phyloP scores from a whole-genome alignment of 1,284 basidiomycete species.

The Pisolithus thermaeus region DNA sequence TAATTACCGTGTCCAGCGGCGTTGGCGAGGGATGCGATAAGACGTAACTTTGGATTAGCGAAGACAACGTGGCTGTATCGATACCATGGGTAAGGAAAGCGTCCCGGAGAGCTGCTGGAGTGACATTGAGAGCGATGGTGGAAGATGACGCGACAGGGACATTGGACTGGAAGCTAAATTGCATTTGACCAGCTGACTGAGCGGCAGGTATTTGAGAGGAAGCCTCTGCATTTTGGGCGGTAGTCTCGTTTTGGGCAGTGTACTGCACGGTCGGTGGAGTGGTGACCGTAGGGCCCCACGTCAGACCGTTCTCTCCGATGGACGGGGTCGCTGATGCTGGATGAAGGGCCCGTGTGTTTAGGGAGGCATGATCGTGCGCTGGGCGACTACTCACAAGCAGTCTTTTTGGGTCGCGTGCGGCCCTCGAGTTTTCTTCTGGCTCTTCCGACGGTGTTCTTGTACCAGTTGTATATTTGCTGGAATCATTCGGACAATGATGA shows the following conservation, averaged over 20 bases:
- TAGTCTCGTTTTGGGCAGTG: slow-evolving; percentile 20
- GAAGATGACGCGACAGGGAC: slow-evolving; percentile 18
- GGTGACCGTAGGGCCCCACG: slow-evolving; percentile 30
- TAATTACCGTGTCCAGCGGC: slow-evolving; percentile 41
- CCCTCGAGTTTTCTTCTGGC: slow-evolving; percentile 50
- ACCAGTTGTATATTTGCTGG: slow-evolving; percentile 65
- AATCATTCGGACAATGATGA: neutral
- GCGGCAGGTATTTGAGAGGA: slow-evolving; percentile 14
- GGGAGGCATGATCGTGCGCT: neutral
- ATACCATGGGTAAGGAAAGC: slow-evolving; percentile 40
- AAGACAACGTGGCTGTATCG: slow-evolving; percentile 41
- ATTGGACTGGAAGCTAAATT: slow-evolving; percentile 30
- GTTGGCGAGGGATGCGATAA: slow-evolving; percentile 40
- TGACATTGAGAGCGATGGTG: slow-evolving; percentile 31
- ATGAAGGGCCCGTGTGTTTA: neutral
- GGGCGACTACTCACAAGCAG: slow-evolving; percentile 14
- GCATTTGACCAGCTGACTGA: slow-evolving; percentile 26
- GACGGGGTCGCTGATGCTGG: slow-evolving; percentile 4
- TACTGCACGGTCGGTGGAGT: slow-evolving; percentile 30
- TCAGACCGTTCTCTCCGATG: slow-evolving; percentile 12
- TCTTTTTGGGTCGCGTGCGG: slow-evolving; percentile 40
- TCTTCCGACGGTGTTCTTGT: slow-evolving; percentile 58
- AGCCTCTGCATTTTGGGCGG: slow-evolving; percentile 6
- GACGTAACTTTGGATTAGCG: slow-evolving; percentile 44
- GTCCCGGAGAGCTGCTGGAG: slow-evolving; percentile 38